phyloP scores from a whole-genome alignment of 805 yeast species.

The Starmerella bombicola region DNA sequence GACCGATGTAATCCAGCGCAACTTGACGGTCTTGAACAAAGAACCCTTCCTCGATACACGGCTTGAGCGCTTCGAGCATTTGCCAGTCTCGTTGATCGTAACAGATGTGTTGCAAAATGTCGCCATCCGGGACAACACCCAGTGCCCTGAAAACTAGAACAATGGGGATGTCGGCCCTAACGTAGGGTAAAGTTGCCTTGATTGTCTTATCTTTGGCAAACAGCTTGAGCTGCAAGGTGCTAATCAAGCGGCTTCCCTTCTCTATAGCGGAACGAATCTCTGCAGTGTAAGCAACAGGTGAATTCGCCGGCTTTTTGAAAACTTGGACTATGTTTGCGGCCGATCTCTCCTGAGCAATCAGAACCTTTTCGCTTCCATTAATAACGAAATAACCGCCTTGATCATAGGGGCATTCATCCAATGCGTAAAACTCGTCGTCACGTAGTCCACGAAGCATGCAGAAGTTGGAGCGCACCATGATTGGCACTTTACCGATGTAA shows the following conservation, averaged over 20 bases:
- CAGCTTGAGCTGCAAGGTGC: slow-evolving; percentile 86
- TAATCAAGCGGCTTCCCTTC: slow-evolving; percentile 89
- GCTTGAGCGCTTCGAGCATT: slow-evolving; percentile 97
- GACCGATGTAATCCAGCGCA: slow-evolving; percentile 93
- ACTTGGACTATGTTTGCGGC: slow-evolving; percentile 99
- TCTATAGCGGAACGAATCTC: slow-evolving; percentile 95
- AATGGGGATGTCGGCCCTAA: slow-evolving; percentile 92
- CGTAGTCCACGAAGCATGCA: slow-evolving; percentile 83
- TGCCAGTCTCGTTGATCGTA: slow-evolving; percentile 98
- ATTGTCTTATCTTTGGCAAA: slow-evolving; percentile 73
- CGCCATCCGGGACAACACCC: slow-evolving; percentile 99
- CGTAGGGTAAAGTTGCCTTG: slow-evolving; percentile 91
- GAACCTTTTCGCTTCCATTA: slow-evolving; percentile 95
- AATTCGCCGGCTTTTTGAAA: slow-evolving; percentile 92
- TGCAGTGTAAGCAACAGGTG: slow-evolving; percentile 91
- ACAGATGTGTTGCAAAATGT: slow-evolving; percentile 93
- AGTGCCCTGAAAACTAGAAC: slow-evolving; percentile 94
- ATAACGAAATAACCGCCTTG: slow-evolving; percentile 99
- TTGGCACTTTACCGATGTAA: slow-evolving; percentile 92
- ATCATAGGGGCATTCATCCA: slow-evolving; percentile 97
- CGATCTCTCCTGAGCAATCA: slow-evolving; percentile 96
- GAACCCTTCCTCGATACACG: slow-evolving; percentile 98
- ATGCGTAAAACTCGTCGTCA: slow-evolving; percentile 85
- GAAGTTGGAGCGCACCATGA: slow-evolving; percentile 92
- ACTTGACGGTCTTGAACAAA: slow-evolving; percentile 97